Conservation (phyloP, 208 protist species). For the Leishmania turanica region DNA sequence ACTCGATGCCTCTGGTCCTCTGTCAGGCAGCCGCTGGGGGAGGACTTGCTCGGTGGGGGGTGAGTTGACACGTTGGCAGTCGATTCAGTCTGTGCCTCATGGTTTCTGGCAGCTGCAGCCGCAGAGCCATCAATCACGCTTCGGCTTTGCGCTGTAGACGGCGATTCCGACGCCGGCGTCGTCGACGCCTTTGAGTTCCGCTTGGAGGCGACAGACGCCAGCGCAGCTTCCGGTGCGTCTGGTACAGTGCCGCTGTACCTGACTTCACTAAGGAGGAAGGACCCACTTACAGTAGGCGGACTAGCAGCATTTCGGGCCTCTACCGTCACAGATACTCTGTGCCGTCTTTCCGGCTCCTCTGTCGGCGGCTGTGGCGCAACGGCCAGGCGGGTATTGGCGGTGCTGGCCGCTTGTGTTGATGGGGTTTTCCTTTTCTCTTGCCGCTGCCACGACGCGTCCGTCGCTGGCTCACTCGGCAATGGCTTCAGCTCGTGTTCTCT, state of each 20-base stretch:
- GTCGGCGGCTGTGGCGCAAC: background rate
- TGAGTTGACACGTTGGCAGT: background rate
- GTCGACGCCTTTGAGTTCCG: background rate
- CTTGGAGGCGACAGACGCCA: background rate
- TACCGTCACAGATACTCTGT: no score
- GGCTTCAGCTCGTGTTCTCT: constrained; percentile 3
- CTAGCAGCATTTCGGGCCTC: background rate
- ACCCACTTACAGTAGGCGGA: background rate
- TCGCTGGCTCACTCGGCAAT: background rate
- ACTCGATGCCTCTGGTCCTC: constrained; percentile 3
- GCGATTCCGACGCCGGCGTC: background rate
- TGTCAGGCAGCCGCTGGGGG: background rate
- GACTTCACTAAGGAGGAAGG: constrained; percentile 11
- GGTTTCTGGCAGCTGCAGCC: background rate
- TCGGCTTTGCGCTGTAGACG: background rate
- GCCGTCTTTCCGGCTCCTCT: background rate
- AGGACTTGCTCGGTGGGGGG: background rate
- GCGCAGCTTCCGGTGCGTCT: background rate
- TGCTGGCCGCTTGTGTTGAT: background rate
- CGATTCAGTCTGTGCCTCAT: no score
- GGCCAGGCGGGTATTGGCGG: background rate
- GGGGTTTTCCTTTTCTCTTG: background rate
- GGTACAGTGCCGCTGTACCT: background rate
- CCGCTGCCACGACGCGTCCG: background rate
- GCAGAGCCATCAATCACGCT: background rate